Base-by-base conservation (phyloP, 768 basidiomycete species). In the Hortiboletus flavorubellus region DNA sequence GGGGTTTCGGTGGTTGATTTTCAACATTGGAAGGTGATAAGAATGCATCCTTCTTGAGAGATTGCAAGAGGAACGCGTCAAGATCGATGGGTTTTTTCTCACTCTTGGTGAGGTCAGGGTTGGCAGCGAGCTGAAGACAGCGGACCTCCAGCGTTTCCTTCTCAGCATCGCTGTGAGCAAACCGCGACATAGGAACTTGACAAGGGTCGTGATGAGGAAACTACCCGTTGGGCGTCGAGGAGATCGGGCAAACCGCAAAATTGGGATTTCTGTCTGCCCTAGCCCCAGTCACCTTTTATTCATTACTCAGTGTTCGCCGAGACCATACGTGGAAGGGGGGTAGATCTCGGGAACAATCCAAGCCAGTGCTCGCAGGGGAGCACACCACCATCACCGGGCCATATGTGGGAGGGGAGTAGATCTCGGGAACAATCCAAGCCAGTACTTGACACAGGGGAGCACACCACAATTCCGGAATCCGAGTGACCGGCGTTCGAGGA, bases 61-160 rank as follows among this genome's bases (percentile, higher is more conserved):
- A 67, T 31, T 73, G 63, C 9, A 74, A 69, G 21, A 72, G 51
- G 41, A 66, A 70, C 38, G 69, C 61, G 11, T 65, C 62, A 40
- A 64, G 56, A 40, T 72, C 63, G 44, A 57, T 52, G 43, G 72
- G 56, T 65, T 75, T 73, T 67, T 77, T 78, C 70, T 77, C 75
- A 48, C 73, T 71, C 47, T 70, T 65, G 54, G 71, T 56, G 55
- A 74, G 70, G 43, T 56, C 55, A 1, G 68, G 62, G 41, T 64
- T 64, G 45, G 65, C 67, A 42, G 67, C 42, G 31, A 69, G 30
- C 45, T 70, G 67, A 49, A 64, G 67, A 43, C 77, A 70, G 44
- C 72, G 69, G 48, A 76, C 66, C 48, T 82, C 83, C 52, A 80
- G 62, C 46, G 75, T 75, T 53, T 83, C 85, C 67, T 80, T 82